Evolutionary conservation across 2,329 filamentous ascomycete genomes (phyloP).

Genomic region (Trichoderma koningiopsis): DNA sequence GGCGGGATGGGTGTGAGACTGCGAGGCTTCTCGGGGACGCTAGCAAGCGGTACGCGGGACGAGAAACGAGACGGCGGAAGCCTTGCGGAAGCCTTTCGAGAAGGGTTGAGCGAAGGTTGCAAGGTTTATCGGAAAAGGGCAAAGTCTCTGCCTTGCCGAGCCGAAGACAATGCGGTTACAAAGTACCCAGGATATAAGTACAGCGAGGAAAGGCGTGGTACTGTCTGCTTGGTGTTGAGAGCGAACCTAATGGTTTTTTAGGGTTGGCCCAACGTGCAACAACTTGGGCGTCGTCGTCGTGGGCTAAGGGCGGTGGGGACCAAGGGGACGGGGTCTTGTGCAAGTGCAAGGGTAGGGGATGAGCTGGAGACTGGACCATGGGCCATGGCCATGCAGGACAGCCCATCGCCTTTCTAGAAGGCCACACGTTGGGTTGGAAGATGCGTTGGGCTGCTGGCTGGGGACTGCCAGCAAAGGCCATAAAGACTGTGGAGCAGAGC

Average conservation of each 20-base stretch:
- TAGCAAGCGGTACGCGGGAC: conserved; percentile 10
- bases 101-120: background rate
- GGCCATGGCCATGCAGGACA: conserved; percentile 19
- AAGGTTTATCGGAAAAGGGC: conserved; percentile 18
- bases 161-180: background rate
- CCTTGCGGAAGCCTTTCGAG: background rate
- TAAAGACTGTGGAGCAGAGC: conserved; percentile 15
- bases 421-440: conserved; percentile 24
- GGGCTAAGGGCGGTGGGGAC: conserved; percentile 22
- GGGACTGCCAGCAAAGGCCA: conserved; percentile 21
- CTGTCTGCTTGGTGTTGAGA: conserved; percentile 20
- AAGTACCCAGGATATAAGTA: conserved; percentile 6
- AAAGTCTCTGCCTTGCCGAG: conserved; percentile 5
- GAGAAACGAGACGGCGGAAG: conserved; percentile 13
- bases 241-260: conserved; percentile 23
- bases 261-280: conserved; percentile 22
- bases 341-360: conserved; percentile 23
- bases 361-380: background rate
- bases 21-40: conserved; percentile 23
- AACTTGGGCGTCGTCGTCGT: conserved; percentile 25
- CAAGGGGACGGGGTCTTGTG: conserved; percentile 22
- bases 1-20: conserved; percentile 21
- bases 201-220: conserved; percentile 9
- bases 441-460: conserved; percentile 20
- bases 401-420: conserved; percentile 26